Evolutionary conservation across 495 filamentous ascomycete genomes (phyloP).

Genomic region (Penicillium maclennaniae): DNA sequence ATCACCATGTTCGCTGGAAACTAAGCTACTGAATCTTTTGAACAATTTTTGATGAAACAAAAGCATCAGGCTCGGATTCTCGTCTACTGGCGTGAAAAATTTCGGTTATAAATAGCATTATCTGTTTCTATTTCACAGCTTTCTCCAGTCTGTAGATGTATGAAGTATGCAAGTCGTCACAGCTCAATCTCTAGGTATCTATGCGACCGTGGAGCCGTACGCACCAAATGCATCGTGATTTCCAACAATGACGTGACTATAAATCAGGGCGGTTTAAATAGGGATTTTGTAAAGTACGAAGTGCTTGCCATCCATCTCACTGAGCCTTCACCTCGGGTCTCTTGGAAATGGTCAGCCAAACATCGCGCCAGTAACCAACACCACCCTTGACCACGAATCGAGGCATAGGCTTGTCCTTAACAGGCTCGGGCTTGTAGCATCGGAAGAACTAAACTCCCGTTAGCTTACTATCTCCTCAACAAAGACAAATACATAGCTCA

Average conservation of each 20-base stretch:
- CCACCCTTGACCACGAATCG: constrained; percentile 45
- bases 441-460: constrained; percentile 32
- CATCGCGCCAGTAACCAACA: constrained; percentile 44
- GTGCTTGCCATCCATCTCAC: not conserved
- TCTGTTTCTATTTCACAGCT: not conserved
- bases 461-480: not conserved
- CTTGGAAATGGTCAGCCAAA: constrained; percentile 43
- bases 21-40: not conserved
- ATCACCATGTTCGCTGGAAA: not conserved
- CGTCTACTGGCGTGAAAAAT: not conserved
- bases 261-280: no score
- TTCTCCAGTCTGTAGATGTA: no score
- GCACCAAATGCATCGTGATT: no score
- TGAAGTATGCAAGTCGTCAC: no score
- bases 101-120: constrained; percentile 2
- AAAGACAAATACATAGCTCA: constrained; percentile 5
- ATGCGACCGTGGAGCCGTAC: not conserved
- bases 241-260: no score
- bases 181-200: no score
- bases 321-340: constrained; percentile 12
- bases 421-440: constrained; percentile 29
- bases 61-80: not conserved
- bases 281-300: not conserved
- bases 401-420: constrained; percentile 30
- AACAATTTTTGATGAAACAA: not conserved